Percentiles rank a stretch among this genome's conserved stretches.
Conservation (phyloP, 306 rosid species). For the Calophaca sinica region DNA sequence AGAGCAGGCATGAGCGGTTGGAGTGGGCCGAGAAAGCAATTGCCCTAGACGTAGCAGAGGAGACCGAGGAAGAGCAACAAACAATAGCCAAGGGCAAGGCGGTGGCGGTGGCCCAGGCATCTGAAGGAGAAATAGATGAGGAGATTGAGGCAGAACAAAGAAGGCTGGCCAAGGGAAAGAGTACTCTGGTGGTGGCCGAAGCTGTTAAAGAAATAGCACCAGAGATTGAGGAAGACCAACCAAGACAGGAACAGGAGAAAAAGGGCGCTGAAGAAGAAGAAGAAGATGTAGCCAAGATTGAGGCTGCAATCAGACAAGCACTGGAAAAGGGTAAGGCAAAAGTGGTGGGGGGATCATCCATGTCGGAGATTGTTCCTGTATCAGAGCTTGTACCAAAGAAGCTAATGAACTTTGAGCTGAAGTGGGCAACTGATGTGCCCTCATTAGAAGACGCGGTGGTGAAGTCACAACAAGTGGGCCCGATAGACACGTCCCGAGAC, state of each 20-base stretch:
- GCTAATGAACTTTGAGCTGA: slow-evolving; percentile 24
- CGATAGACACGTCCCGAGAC: not conserved
- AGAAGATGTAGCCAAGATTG: not conserved
- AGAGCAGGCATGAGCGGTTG: no score
- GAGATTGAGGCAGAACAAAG: not conserved
- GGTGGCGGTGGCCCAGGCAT: not conserved
- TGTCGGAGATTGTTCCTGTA: not conserved
- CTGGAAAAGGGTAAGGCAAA: not conserved
- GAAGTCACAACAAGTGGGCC: no score
- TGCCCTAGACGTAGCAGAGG: not conserved
- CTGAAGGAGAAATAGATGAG: not conserved
- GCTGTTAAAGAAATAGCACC: no score
- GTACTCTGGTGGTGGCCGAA: not conserved
- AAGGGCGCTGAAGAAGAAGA: no score
- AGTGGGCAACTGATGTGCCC: slow-evolving; percentile 3
- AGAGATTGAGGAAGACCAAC: not conserved
- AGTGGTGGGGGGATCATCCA: no score
- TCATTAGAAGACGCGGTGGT: not conserved
- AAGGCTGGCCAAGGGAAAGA: not conserved
- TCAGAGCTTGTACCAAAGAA: not conserved
- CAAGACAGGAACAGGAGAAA: not conserved
- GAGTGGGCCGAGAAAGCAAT: no score
- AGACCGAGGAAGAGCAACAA: not conserved
- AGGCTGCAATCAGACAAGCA: not conserved
- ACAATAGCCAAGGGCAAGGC: not conserved